A percentile compares a stretch with the other conserved stretches of the same genome.
These are phyloP conservation scores for Diplodia scrobiculata DNA, from an alignment of 2,329 filamentous ascomycete genomes.

Conservation along the genomic window DNA sequence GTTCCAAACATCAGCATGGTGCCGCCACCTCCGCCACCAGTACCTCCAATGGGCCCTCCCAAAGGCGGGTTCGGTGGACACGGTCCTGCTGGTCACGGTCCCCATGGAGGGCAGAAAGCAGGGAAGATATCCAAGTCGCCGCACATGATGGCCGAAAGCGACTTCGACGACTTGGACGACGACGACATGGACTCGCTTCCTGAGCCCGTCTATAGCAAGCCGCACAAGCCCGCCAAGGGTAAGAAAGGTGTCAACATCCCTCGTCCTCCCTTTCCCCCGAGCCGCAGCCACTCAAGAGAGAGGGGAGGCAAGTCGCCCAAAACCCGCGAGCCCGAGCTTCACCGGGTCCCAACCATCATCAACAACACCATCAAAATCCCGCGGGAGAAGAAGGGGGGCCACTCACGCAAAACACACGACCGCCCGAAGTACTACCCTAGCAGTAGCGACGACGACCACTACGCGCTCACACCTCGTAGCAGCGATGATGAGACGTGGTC, in stretches of 20 bases:
- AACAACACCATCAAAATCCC: slow-evolving; percentile 1
- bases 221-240: background rate
- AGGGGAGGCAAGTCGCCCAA: background rate
- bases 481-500: slow-evolving; percentile 1
- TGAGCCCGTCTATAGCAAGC: background rate
- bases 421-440: background rate
- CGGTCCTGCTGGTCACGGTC: background rate
- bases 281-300: background rate
- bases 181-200: background rate
- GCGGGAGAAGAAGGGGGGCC: background rate
- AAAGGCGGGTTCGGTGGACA: background rate
- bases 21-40: background rate
- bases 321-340: background rate
- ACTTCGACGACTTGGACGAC: background rate
- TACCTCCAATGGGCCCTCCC: background rate
- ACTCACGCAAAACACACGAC: background rate
- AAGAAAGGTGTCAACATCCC: background rate
- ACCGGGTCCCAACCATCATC: slow-evolving; percentile 1
- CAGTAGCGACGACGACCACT: slow-evolving; percentile 5
- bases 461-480: background rate
- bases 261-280: background rate
- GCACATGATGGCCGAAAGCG: background rate
- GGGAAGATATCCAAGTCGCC: background rate
- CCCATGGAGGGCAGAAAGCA: background rate
- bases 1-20: background rate